A percentile compares a stretch with the other conserved stretches of the same genome.
Evolutionary conservation across 768 basidiomycete genomes (phyloP).

Genomic region (Macrocybe gigantea): DNA sequence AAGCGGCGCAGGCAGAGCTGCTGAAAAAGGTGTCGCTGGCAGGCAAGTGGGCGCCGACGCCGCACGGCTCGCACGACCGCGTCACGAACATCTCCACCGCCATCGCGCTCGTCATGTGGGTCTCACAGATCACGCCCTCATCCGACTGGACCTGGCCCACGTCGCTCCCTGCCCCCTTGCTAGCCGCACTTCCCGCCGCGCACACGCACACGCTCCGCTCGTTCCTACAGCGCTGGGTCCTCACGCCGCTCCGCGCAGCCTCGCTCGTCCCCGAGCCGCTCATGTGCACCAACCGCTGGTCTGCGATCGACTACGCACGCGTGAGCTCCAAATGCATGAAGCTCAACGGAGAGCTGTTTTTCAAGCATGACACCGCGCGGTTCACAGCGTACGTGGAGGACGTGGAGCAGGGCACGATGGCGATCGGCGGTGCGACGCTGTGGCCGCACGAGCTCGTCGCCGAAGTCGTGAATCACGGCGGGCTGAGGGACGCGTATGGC

Average conservation of each 20-base stretch:
- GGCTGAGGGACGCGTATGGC: neutral
- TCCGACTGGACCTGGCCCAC: conserved; percentile 16
- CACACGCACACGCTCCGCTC: conserved; percentile 42
- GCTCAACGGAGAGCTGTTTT: conserved; percentile 48
- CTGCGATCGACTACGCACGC: conserved; percentile 49
- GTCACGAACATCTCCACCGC: conserved; percentile 62
- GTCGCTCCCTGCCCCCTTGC: conserved; percentile 22
- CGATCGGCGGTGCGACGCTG: conserved; percentile 62
- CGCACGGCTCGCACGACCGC: conserved; percentile 52
- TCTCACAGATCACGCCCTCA: conserved; percentile 18
- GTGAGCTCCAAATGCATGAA: conserved; percentile 62
- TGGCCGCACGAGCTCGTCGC: conserved; percentile 56
- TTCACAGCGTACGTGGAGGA: conserved; percentile 52
- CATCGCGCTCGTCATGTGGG: conserved; percentile 47
- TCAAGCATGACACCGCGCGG: conserved; percentile 49
- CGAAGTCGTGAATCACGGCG: conserved; percentile 21
- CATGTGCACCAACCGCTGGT: conserved; percentile 59
- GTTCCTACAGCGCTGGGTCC: conserved; percentile 52
- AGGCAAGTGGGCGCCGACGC: conserved; percentile 68
- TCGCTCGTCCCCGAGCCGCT: conserved; percentile 47
- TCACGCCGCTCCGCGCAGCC: conserved; percentile 48
- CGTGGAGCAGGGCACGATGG: conserved; percentile 49
- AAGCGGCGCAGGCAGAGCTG: conserved; percentile 15
- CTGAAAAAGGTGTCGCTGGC: conserved; percentile 47
- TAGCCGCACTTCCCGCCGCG: conserved; percentile 14